Base-by-base conservation (phyloP, 768 basidiomycete genomes). In the Tylopilus subfusipes region DNA sequence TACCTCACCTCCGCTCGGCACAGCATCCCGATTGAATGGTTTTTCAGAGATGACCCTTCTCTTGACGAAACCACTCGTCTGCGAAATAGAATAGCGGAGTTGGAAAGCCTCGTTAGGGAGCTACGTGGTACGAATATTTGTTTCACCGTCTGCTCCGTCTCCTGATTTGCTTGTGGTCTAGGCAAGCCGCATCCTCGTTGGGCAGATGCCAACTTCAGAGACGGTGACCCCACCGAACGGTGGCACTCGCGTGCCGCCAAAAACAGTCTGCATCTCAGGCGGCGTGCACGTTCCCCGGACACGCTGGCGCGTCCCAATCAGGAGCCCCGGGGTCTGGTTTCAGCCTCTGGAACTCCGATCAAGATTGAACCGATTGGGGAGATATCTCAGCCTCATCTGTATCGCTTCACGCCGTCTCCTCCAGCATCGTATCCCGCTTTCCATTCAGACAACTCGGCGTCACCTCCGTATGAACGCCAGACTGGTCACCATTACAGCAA, bases 41-140 rank as follows among this genome's bases (percentile, higher is more conserved):
- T 5, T 54, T 51, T 5, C 70, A 91, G 90, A 69, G 90, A 93
- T 67, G 91, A 94, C 72, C 91, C 92, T 12, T 82, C 84, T 42
- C 71, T 92, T n/a, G 89, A 92, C 66, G 93, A 96, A 73, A 85
- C 80, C 54, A 93, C 91, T 16, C 84, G 89, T 53, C 78, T 95
- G 52, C 81, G 91, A 53, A 88, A 90, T 62, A 78, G 93, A 46
- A 93, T 97, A 60, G 93, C 92, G 36, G 93, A 97, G 73, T 83
- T 97, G 50, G 93, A 97, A 72, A 90, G 88, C 63, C 82, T 95
- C 30, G 92, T 96, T 33, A 80, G 93, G 57, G 93, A 95, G 68
- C 76, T 97, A 27, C 81, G 92, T 68, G 89, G 88, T 88, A 71
- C 50, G 69, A 54, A 49, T 14, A 68, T 56, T 36, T 48, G 47